Conservation (phyloP, 1,284 basidiomycete genomes). For the Austropuccinia psidii region DNA sequence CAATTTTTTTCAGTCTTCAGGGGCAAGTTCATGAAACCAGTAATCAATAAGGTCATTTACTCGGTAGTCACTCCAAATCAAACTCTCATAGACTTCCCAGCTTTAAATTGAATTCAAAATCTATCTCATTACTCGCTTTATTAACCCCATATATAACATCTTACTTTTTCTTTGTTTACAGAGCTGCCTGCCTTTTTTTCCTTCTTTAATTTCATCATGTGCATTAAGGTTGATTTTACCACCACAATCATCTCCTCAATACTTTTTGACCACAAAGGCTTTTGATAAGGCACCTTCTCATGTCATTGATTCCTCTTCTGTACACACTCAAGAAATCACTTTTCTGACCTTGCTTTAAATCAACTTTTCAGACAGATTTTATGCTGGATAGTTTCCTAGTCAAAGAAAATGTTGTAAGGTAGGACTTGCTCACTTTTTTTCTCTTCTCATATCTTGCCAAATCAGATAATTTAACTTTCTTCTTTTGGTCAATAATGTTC, state of each 20-base stretch:
- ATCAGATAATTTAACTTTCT: not conserved
- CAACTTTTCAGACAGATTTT: not conserved
- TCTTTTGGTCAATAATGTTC: conserved; percentile 17
- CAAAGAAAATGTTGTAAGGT: conserved; percentile 35
- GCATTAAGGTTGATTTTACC: conserved; percentile 19
- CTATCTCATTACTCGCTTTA: conserved; percentile 21
- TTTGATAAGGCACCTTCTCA: conserved; percentile 7
- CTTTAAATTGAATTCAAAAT: conserved; percentile 31
- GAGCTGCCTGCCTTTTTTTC: conserved; percentile 24
- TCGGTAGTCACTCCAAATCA: not conserved
- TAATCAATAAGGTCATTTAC: conserved; percentile 17
- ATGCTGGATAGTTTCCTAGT: not conserved
- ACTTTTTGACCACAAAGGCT: conserved; percentile 5
- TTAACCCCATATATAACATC: conserved; percentile 14
- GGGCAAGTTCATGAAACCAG: conserved; percentile 21
- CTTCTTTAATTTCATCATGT: not conserved
- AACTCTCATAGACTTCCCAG: not conserved
- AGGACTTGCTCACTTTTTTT: not conserved
- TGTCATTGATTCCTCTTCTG: not conserved
- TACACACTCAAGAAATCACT: conserved; percentile 2
- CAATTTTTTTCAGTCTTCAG: conserved; percentile 11
- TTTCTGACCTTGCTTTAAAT: conserved; percentile 12
- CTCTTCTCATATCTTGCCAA: not conserved
- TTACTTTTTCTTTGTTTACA: not conserved
- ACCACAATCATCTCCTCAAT: not conserved